A percentile compares a stretch with the other conserved stretches of the same genome.
These are phyloP conservation scores for Suillus subalutaceus DNA, from an alignment of 768 basidiomycete species.

Conservation along the genomic window DNA sequence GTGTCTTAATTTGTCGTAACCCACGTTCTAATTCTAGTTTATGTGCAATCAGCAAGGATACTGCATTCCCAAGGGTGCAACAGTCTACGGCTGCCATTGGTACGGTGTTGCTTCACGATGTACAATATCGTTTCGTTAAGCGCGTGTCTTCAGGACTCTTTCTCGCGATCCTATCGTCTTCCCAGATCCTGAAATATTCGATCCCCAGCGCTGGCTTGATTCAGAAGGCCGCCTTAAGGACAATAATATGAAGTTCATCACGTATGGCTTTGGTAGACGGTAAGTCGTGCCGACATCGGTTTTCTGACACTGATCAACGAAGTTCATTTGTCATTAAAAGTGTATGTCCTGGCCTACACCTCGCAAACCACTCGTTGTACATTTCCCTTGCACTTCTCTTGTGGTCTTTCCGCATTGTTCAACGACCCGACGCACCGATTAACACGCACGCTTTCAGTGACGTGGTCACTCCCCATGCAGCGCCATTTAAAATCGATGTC, in stretches of 20 bases:
- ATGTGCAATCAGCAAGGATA: no score
- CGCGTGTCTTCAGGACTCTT: no score
- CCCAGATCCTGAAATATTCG: no score
- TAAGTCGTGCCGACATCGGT: constrained; percentile 8
- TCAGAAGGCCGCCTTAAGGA: constrained; percentile 24
- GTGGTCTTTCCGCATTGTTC: neutral
- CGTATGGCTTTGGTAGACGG: constrained; percentile 57
- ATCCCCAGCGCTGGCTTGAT: no score
- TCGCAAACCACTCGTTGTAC: neutral
- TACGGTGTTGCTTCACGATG: no score
- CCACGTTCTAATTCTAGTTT: neutral
- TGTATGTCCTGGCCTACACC: neutral
- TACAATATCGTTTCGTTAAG: no score
- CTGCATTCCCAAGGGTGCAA: no score
- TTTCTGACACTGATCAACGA: neutral
- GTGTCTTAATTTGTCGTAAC: neutral
- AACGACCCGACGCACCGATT: neutral
- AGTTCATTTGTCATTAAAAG: neutral
- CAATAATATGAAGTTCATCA: constrained; percentile 44
- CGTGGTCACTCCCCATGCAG: neutral
- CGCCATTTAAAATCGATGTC: neutral
- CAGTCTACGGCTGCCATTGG: no score
- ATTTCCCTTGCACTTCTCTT: neutral
- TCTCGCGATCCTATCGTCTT: no score
- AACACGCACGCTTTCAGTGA: neutral